Conservation (phyloP, 2,329 filamentous ascomycete genomes). For the Fusarium sp. region DNA sequence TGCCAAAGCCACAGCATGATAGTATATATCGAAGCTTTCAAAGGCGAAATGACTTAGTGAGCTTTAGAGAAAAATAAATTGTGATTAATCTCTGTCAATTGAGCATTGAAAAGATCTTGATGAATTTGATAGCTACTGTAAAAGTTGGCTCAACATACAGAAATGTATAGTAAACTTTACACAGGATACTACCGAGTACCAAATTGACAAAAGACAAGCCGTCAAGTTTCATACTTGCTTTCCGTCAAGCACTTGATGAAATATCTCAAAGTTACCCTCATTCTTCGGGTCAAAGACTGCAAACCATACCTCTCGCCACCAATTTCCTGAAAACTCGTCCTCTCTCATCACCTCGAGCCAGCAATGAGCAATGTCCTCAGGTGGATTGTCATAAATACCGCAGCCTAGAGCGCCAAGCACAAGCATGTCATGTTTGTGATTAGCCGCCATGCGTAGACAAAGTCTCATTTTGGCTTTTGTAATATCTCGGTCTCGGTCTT, state of each 20-base stretch:
- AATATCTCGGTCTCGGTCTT: background rate
- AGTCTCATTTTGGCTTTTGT: background rate
- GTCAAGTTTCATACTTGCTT: background rate
- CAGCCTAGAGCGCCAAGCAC: background rate
- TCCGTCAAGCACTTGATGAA: background rate
- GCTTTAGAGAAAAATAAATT: no score
- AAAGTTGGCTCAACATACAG: no score
- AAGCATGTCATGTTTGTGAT: background rate
- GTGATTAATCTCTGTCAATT: no score
- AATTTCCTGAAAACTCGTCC: background rate
- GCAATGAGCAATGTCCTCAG: background rate
- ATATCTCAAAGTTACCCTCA: background rate
- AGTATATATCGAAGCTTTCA: no score
- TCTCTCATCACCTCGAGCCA: background rate
- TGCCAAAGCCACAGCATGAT: no score
- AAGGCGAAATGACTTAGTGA: no score
- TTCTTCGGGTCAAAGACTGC: background rate
- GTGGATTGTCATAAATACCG: background rate
- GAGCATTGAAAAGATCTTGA: no score
- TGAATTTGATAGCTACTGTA: no score
- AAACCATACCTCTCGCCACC: background rate
- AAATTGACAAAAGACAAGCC: background rate
- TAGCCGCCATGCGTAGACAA: background rate
- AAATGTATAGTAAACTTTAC: no score
- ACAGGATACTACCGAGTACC: no score